Evolutionary conservation across 2,329 filamentous ascomycete genomes (phyloP).

Genomic region (Huntiella abstrusa): DNA sequence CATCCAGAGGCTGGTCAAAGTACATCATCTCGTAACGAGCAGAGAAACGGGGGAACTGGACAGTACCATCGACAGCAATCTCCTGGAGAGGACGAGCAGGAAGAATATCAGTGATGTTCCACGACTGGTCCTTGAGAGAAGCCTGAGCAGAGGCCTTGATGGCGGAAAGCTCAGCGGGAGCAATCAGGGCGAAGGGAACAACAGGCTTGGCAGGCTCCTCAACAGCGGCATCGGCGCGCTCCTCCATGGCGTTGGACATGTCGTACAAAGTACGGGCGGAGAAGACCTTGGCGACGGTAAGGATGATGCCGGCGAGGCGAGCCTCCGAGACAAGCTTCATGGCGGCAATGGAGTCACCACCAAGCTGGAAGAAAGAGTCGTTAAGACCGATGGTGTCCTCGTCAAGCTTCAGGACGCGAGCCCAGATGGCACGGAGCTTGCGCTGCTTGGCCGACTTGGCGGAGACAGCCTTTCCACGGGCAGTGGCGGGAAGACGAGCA

Average conservation of each 20-base stretch:
- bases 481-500: not conserved
- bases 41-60: constrained; percentile 39
- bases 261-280: constrained; percentile 28
- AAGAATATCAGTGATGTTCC: constrained; percentile 35
- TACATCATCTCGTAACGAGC: constrained; percentile 46
- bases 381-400: constrained; percentile 31
- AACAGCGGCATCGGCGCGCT: constrained; percentile 14
- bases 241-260: constrained; percentile 31
- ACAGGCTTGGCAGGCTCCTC: constrained; percentile 14
- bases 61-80: constrained; percentile 38
- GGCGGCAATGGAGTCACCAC: constrained; percentile 39
- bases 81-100: constrained; percentile 40
- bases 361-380: constrained; percentile 41
- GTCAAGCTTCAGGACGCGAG: constrained; percentile 24
- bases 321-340: constrained; percentile 42
- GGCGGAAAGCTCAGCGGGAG: not conserved
- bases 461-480: constrained; percentile 18
- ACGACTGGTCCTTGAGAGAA: constrained; percentile 29
- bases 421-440: constrained; percentile 29
- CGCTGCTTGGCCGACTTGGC: constrained; percentile 25
- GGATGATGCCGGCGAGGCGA: constrained; percentile 25
- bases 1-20: constrained; percentile 32
- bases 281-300: constrained; percentile 39
- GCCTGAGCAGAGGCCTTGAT: constrained; percentile 29
- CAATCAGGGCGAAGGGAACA: constrained; percentile 29